phyloP scores from a whole-genome alignment of 2,329 filamentous ascomycete genomes.

The Ophiostoma quercus region DNA sequence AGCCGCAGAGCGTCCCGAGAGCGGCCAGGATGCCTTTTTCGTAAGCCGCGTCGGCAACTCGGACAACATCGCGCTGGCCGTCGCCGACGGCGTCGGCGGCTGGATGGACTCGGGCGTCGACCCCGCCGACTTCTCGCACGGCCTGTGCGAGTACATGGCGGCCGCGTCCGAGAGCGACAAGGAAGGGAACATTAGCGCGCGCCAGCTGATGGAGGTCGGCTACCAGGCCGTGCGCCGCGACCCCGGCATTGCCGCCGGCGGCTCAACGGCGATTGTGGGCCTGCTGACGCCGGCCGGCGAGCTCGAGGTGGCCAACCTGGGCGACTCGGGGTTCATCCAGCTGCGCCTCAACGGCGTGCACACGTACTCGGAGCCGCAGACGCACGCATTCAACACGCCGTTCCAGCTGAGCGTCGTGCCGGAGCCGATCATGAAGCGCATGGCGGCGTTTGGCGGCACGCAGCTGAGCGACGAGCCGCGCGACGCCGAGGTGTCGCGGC shows the following conservation, averaged over 20 bases:
- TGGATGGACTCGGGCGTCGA: conserved; percentile 92
- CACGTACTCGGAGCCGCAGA: conserved; percentile 77
- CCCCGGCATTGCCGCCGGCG: conserved; percentile 68
- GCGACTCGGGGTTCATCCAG: conserved; percentile 89
- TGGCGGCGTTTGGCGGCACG: conserved; percentile 74
- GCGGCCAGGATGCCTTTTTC: conserved; percentile 96
- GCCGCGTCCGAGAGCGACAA: conserved; percentile 57
- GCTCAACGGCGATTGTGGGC: conserved; percentile 88
- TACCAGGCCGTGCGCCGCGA: conserved; percentile 79
- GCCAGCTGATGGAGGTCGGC: conserved; percentile 70
- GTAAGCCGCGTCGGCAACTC: conserved; percentile 71
- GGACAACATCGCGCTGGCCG: conserved; percentile 71
- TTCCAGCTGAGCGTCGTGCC: conserved; percentile 91
- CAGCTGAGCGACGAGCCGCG: conserved; percentile 77
- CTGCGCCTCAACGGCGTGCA: conserved; percentile 81
- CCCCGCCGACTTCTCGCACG: conserved; percentile 91
- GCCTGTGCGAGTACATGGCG: conserved; percentile 90
- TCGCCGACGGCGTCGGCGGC: conserved; percentile 92
- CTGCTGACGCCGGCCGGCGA: conserved; percentile 66
- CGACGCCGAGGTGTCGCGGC: conserved; percentile 74
- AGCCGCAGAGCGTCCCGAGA: conserved; percentile 56
- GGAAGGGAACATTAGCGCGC: conserved; percentile 51
- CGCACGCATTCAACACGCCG: conserved; percentile 95
- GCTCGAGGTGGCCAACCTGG: conserved; percentile 86
- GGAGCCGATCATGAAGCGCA: conserved; percentile 68